phyloP scores from a whole-genome alignment of 169 alveolate species.

The Plasmodium gonderi region DNA sequence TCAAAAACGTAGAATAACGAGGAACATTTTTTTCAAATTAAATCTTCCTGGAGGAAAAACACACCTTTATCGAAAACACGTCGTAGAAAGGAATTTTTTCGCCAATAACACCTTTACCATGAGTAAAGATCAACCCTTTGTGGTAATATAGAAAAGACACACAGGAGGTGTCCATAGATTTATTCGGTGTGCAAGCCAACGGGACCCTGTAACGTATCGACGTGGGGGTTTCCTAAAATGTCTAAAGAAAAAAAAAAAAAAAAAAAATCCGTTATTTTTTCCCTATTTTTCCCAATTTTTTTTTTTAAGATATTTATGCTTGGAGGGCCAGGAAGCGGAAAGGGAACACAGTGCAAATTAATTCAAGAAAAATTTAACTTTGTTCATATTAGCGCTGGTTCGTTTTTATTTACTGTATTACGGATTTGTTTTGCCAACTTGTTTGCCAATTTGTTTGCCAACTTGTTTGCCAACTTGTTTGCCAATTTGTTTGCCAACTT shows the following conservation, averaged over 20 bases:
- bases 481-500: no score
- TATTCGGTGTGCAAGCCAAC: no score
- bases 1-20: constrained; percentile 7
- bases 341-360: constrained; percentile 87
- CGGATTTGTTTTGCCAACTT: not conserved
- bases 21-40: not conserved
- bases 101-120: constrained; percentile 37
- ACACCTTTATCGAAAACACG: not conserved
- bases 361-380: constrained; percentile 84
- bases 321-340: constrained; percentile 92
- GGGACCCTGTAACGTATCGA: no score
- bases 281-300: not conserved
- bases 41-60: not conserved
- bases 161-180: no score
- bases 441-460: not conserved
- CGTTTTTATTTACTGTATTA: not conserved
- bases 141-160: constrained; percentile 16
- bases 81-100: constrained; percentile 20
- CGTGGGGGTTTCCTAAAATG: no score
- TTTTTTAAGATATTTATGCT: constrained; percentile 80
- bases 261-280: not conserved
- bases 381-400: constrained; percentile 94
- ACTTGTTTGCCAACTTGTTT: no score
- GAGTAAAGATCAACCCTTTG: constrained; percentile 63
- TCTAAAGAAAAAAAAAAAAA: not conserved